Conservation (phyloP, 176 grass and related monocot species). For the Alopecurus myosuroides region DNA sequence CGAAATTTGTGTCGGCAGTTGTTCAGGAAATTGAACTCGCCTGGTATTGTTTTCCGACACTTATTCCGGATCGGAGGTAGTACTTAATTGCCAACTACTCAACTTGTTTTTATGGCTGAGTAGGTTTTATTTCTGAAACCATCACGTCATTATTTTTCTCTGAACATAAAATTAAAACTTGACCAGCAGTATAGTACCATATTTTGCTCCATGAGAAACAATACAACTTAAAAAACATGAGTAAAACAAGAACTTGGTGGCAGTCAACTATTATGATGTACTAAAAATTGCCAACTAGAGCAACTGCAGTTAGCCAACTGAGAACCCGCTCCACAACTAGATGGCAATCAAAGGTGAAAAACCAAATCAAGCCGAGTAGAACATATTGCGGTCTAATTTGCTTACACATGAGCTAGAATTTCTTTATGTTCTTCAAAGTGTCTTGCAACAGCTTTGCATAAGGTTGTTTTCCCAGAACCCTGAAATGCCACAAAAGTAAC, state of each 20-base stretch:
- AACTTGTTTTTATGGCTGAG: background rate
- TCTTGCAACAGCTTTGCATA: constrained; percentile 63
- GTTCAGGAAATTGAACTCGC: no score
- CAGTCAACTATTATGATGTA: background rate
- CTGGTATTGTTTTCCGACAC: no score
- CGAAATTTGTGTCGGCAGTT: no score
- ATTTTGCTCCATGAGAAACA: background rate
- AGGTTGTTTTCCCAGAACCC: constrained; percentile 91
- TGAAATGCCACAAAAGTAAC: constrained; percentile 34
- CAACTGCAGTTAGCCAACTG: background rate
- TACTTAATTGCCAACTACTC: background rate
- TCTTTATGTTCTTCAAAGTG: constrained; percentile 77
- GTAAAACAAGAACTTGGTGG: background rate
- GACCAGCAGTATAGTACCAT: background rate
- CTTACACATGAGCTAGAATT: constrained; percentile 75
- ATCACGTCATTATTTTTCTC: background rate
- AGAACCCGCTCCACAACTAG: background rate
- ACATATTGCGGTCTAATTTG: constrained; percentile 7
- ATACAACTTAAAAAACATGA: background rate
- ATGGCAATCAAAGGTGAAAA: background rate
- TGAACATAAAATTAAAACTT: background rate
- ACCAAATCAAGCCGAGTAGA: background rate
- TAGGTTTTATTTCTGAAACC: background rate
- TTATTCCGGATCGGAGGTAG: no score
- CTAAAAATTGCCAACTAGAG: background rate